These are phyloP conservation scores for Moniliophthora roreri DNA, from an alignment of 1,284 basidiomycete species.

Conservation along the genomic window DNA sequence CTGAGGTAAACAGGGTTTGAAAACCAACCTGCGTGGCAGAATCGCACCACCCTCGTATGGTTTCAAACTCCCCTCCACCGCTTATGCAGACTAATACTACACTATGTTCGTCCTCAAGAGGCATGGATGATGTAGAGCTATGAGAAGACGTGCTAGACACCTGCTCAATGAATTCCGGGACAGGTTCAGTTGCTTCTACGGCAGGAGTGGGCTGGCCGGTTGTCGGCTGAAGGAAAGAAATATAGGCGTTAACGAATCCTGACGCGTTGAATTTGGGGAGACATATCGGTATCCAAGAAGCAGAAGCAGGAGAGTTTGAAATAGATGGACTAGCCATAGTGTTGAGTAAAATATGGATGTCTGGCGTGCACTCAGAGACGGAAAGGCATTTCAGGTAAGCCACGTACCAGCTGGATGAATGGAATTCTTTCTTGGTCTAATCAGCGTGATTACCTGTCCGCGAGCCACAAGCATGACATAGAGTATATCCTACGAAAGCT, in stretches of 20 bases:
- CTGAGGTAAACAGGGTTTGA: neutral
- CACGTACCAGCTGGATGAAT: conserved; percentile 86
- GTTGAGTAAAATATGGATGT: conserved; percentile 87
- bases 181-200: neutral
- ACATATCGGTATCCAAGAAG: conserved; percentile 95
- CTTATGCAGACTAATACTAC: conserved; percentile 68
- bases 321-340: conserved; percentile 72
- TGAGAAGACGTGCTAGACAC: neutral
- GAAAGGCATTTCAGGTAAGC: conserved; percentile 5
- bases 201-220: conserved; percentile 7
- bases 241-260: conserved; percentile 92
- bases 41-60: conserved; percentile 71
- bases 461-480: conserved; percentile 86
- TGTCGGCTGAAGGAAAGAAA: conserved; percentile 51
- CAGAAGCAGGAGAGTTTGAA: conserved; percentile 69
- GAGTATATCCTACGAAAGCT: conserved; percentile 69
- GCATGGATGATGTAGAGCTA: neutral
- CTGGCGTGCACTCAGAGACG: conserved; percentile 36
- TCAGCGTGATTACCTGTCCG: conserved; percentile 82
- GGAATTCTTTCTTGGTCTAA: conserved; percentile 89
- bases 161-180: no score
- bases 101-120: conserved; percentile 30
- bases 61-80: conserved; percentile 67
- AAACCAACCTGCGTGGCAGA: conserved; percentile 56
- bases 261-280: conserved; percentile 92